These are phyloP conservation scores for Monosporozyma aerobia DNA, from an alignment of 805 yeast species.

Conservation along the genomic window DNA sequence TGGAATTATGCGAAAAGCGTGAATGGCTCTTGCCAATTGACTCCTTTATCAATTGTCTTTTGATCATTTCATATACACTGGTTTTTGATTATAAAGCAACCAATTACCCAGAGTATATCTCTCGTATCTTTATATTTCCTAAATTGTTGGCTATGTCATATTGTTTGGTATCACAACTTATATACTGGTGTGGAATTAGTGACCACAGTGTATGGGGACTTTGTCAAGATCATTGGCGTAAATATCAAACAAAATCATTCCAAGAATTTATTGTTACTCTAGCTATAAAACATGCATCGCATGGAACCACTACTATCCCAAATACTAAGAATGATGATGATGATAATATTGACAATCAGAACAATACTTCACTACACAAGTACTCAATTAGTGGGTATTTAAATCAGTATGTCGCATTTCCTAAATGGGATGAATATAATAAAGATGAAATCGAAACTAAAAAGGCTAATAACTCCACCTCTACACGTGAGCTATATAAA, in stretches of 20 bases:
- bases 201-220: not conserved
- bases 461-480: not conserved
- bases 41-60: not conserved
- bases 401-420: not conserved
- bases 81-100: not conserved
- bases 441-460: not conserved
- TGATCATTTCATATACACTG: not conserved
- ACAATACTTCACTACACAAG: not conserved
- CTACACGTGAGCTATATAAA: not conserved
- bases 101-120: not conserved
- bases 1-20: slow-evolving; percentile 46
- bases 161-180: not conserved
- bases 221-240: not conserved
- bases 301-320: slow-evolving; percentile 7
- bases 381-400: slow-evolving; percentile 3
- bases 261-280: not conserved
- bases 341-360: not conserved
- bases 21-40: slow-evolving; percentile 26
- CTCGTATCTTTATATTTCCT: not conserved
- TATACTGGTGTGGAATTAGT: not conserved
- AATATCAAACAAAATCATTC: not conserved
- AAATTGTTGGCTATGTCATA: not conserved
- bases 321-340: not conserved
- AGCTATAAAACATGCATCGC: slow-evolving; percentile 9
- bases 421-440: not conserved